Percentiles rank a stretch among this genome's conserved stretches.
Evolutionary conservation across 2,329 filamentous ascomycete species (phyloP).

Genomic region (Cladophialophora bantiana): DNA sequence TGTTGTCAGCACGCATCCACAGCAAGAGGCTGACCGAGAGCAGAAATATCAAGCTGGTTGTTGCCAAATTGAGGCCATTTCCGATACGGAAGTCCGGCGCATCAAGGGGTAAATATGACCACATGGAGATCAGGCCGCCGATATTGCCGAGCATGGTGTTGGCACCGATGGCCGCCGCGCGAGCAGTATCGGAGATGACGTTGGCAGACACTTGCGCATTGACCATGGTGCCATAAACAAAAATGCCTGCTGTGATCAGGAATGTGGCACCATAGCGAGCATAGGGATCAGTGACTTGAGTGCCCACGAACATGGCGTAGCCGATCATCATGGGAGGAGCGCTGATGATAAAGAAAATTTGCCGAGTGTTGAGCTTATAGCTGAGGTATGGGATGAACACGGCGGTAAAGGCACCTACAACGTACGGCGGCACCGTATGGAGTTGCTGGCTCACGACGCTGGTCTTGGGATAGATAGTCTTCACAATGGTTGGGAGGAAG

Average conservation of each 20-base stretch:
- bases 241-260: conserved; percentile 69
- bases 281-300: conserved; percentile 46
- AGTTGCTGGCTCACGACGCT: conserved; percentile 70
- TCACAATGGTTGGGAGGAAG: conserved; percentile 74
- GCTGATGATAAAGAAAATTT: conserved; percentile 65
- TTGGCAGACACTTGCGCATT: conserved; percentile 74
- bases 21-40: conserved; percentile 54
- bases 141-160: conserved; percentile 76
- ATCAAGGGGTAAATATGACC: conserved; percentile 70
- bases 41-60: conserved; percentile 46
- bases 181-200: conserved; percentile 73
- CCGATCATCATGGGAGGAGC: conserved; percentile 72
- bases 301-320: conserved; percentile 74
- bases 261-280: conserved; percentile 75
- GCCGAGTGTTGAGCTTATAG: conserved; percentile 66
- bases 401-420: conserved; percentile 71
- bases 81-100: conserved; percentile 72
- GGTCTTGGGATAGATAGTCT: conserved; percentile 68
- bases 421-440: conserved; percentile 73
- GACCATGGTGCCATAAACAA: conserved; percentile 67
- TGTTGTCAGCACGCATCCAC: conserved; percentile 71
- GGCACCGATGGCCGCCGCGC: conserved; percentile 69
- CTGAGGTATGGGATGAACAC: conserved; percentile 66
- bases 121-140: conserved; percentile 71
- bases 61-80: conserved; percentile 73